Evolutionary conservation across 768 basidiomycete genomes (phyloP).

Genomic region (Phylloporus rhodoxanthus): DNA sequence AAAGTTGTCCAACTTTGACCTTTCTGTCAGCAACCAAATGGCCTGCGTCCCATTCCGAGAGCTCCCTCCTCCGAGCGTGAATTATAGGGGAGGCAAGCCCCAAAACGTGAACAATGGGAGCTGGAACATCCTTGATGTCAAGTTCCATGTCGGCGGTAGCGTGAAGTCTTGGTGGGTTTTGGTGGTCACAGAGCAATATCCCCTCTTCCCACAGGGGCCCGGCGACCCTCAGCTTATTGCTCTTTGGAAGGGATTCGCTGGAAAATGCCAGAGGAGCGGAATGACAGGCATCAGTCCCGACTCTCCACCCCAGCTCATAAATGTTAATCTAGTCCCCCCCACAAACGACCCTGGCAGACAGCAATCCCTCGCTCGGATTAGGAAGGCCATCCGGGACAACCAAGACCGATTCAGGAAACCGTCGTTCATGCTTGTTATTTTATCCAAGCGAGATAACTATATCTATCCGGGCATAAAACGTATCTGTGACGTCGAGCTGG

Average conservation of each 20-base stretch:
- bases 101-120: slow-evolving; percentile 49
- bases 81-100: slow-evolving; percentile 45
- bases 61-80: slow-evolving; percentile 51
- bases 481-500: slow-evolving; percentile 67
- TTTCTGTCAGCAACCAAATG: slow-evolving; percentile 56
- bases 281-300: slow-evolving; percentile 53
- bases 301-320: slow-evolving; percentile 34
- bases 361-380: slow-evolving; percentile 37
- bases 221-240: slow-evolving; percentile 24
- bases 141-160: slow-evolving; percentile 52
- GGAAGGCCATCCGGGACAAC: slow-evolving; percentile 33
- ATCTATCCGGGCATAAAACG: slow-evolving; percentile 82
- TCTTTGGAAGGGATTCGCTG: slow-evolving; percentile 48
- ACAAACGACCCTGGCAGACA: slow-evolving; percentile 33
- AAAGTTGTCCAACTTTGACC: slow-evolving; percentile 50
- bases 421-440: slow-evolving; percentile 62
- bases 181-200: slow-evolving; percentile 48
- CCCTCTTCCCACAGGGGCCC: slow-evolving; percentile 35
- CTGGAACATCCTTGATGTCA: slow-evolving; percentile 74
- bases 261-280: slow-evolving; percentile 55
- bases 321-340: slow-evolving; percentile 10
- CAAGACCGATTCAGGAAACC: slow-evolving; percentile 37
- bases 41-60: slow-evolving; percentile 58
- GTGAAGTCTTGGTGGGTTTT: slow-evolving; percentile 63
- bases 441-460: slow-evolving; percentile 61